Percentiles rank a stretch among this genome's conserved stretches.
Evolutionary conservation across 306 rosid genomes (phyloP).

Genomic region (Parietaria judaica): DNA sequence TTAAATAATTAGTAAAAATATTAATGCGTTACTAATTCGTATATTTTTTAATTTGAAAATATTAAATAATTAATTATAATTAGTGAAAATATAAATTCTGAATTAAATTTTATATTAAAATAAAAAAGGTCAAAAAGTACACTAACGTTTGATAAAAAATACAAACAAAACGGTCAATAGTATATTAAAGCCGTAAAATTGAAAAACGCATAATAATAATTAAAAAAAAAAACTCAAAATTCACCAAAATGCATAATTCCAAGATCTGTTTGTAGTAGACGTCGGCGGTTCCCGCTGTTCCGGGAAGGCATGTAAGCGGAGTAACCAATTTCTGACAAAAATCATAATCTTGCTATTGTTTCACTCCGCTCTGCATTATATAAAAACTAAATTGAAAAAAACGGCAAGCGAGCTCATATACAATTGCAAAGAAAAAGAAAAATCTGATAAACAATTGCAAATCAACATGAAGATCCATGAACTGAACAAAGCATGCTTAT

Average conservation of each 20-base stretch:
- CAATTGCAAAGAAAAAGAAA: neutral
- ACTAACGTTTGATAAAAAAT: no score
- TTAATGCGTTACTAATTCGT: no score
- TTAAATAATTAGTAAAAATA: no score
- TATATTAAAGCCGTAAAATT: no score
- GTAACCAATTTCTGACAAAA: constrained; percentile 91
- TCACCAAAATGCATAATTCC: constrained; percentile 32
- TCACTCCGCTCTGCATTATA: constrained; percentile 63
- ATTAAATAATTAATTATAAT: no score
- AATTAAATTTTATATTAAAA: no score
- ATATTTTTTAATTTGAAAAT: no score
- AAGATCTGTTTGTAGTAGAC: constrained; percentile 94
- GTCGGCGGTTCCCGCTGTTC: constrained; percentile 93
- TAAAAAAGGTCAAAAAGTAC: no score
- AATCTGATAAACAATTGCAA: neutral
- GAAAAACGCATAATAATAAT: no score
- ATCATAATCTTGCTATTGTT: constrained; percentile 94
- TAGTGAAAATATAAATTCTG: no score
- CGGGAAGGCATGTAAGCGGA: constrained; percentile 96
- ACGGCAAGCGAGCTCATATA: neutral
- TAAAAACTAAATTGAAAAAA: neutral
- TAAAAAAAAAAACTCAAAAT: no score
- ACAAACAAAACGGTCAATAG: no score
- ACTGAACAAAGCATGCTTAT: neutral
- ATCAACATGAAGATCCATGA: neutral